A percentile compares a stretch with the other conserved stretches of the same genome.
These are phyloP conservation scores for Hypomyces rosellus DNA, from an alignment of 2,329 filamentous ascomycete species.

Conservation along the genomic window DNA sequence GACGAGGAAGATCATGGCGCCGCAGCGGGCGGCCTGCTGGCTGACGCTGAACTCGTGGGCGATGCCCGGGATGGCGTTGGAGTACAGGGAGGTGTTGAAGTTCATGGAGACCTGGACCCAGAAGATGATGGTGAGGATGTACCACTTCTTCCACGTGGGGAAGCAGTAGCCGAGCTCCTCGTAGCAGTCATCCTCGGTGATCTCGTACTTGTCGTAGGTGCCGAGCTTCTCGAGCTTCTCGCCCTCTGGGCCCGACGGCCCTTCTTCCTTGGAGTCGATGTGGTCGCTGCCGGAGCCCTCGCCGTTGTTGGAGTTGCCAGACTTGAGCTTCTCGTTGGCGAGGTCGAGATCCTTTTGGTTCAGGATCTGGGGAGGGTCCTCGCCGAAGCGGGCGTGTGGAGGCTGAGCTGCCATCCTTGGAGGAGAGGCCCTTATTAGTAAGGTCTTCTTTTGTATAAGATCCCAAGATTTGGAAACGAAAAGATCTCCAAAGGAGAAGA, in stretches of 20 bases:
- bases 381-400: conserved; percentile 26
- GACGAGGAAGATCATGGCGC: conserved; percentile 73
- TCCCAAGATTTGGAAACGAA: background rate
- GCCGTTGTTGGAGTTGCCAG: conserved; percentile 13
- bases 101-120: conserved; percentile 72
- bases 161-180: conserved; percentile 59
- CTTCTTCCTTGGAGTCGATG: conserved; percentile 10
- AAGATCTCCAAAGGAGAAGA: background rate
- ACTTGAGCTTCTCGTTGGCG: conserved; percentile 33
- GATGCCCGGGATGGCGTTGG: conserved; percentile 61
- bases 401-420: conserved; percentile 15
- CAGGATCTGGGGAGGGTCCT: conserved; percentile 33
- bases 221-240: conserved; percentile 29
- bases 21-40: conserved; percentile 61
- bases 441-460: background rate
- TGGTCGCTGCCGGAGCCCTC: conserved; percentile 11
- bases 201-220: conserved; percentile 37
- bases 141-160: conserved; percentile 61
- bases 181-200: conserved; percentile 56
- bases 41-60: conserved; percentile 62
- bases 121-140: conserved; percentile 66
- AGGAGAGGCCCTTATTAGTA: background rate
- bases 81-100: conserved; percentile 70
- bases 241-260: conserved; percentile 26
- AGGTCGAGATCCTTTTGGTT: conserved; percentile 28